A percentile compares a stretch with the other conserved stretches of the same genome.
phyloP scores from a whole-genome alignment of 169 alveolate species.

The Hepatocystis sp. region DNA sequence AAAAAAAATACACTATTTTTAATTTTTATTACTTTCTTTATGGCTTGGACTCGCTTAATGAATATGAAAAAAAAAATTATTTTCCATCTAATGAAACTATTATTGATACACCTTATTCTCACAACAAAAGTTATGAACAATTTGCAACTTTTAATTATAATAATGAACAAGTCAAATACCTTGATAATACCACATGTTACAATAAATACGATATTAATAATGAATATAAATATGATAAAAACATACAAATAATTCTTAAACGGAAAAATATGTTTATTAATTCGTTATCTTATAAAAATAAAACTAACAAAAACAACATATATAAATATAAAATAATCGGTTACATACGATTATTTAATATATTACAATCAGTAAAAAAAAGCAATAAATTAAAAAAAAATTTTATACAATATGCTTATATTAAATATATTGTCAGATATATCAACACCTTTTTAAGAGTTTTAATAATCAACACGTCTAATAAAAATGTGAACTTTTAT shows the following conservation, averaged over 20 bases:
- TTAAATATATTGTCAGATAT: constrained; percentile 32
- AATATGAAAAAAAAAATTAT: constrained; percentile 18
- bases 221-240: too few species aligned
- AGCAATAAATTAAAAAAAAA: constrained; percentile 51
- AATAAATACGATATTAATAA: too few species aligned
- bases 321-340: constrained; percentile 49
- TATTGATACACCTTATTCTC: too few species aligned
- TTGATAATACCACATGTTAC: too few species aligned
- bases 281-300: too few species aligned
- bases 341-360: constrained; percentile 21
- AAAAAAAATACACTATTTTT: constrained; percentile 29
- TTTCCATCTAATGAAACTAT: background rate
- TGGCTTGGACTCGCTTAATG: constrained; percentile 24
- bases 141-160: too few species aligned
- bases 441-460: constrained; percentile 23
- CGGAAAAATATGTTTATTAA: too few species aligned
- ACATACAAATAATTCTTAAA: too few species aligned
- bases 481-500: constrained; percentile 28
- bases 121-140: too few species aligned
- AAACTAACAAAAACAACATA: too few species aligned
- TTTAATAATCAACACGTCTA: constrained; percentile 31
- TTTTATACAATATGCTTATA: constrained; percentile 47
- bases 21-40: constrained; percentile 51
- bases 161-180: too few species aligned
- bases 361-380: constrained; percentile 8